Conservation (phyloP, 2,329 filamentous ascomycete genomes). For the Boeremia lycopersici region DNA sequence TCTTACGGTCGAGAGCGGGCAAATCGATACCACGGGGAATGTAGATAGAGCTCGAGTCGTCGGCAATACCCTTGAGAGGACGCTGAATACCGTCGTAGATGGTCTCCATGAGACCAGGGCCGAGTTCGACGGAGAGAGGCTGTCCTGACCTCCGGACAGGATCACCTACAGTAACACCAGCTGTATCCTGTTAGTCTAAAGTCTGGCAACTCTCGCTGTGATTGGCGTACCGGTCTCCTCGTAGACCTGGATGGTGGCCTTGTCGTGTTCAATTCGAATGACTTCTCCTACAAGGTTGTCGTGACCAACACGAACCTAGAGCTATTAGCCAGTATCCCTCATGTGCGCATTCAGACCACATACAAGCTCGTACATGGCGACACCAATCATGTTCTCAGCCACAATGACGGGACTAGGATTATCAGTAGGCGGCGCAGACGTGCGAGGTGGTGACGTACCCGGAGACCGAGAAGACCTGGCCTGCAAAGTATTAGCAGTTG, state of each 20-base stretch:
- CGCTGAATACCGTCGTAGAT: constrained; percentile 99
- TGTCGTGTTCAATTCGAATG: constrained; percentile 95
- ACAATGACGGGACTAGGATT: constrained; percentile 79
- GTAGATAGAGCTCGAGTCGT: constrained; percentile 85
- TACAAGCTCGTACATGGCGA: constrained; percentile 99
- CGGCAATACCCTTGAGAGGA: constrained; percentile 83
- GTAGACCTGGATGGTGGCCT: constrained; percentile 97
- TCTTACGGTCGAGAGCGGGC: constrained; percentile 84
- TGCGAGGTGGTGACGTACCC: constrained; percentile 52
- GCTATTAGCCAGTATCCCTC: constrained; percentile 15
- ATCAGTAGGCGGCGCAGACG: constrained; percentile 33
- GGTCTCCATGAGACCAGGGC: constrained; percentile 95
- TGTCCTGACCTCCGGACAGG: constrained; percentile 90
- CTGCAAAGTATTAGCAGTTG: constrained; percentile 41
- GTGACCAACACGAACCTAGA: constrained; percentile 85
- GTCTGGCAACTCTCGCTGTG: neutral
- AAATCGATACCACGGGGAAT: constrained; percentile 93
- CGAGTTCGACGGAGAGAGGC: constrained; percentile 95
- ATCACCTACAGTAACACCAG: constrained; percentile 94
- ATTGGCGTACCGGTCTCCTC: constrained; percentile 84
- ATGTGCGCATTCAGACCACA: constrained; percentile 38
- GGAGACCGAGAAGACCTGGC: constrained; percentile 74
- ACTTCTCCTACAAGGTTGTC: constrained; percentile 94
- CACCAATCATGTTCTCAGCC: constrained; percentile 97
- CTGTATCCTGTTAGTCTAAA: constrained; percentile 55